Evolutionary conservation across 139 green algal genomes (phyloP), one percentile per base, ranked within the genome.

Genomic region (Picochlorum sp.): DNA sequence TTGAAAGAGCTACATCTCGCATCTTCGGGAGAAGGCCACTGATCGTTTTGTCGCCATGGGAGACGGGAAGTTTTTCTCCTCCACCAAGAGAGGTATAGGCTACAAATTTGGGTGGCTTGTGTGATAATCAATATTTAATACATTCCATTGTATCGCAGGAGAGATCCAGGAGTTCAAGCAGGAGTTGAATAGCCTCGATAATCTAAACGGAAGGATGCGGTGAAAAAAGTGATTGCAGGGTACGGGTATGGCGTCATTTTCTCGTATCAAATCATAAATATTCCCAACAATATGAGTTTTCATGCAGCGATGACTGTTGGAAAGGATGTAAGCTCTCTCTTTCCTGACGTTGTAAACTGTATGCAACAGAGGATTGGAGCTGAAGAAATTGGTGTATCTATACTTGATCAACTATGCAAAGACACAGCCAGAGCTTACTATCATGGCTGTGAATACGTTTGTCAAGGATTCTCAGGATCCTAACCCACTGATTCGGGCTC

Each of bases 401-500:
- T 99, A 99, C 83, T 78, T 98, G 8, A 98, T 98, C 76, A 99
- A 98, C 75, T 98, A 98, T 59, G 94, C 94, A 49, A 98, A 98
- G 67, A 94, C 89, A 4, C 88, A 98, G 81, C 94, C 94, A 11
- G 94, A 99, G 69, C 78, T 99, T 57, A 88, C 91, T 49, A 97
- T 99, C 69, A 92, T 99, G 83, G 94, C 90, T 1, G 94, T 99
- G 18, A 99, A 99, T 78, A 99, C 94, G 1, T 99, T 99, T 78
- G 94, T 99, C 11, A 99, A 99, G 86, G 92, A 98, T 76, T 91
- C 92, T 3, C 89, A 96, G 78, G 94, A 98, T 69, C 86, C 89
- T 31, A 98, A 98, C 74, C 94, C 94, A 0, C 77, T 99, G 8
- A 96, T 99, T 45, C 77, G 94, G 14, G 91, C 94, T 0, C 77